A percentile compares a stretch with the other conserved stretches of the same genome.
Evolutionary conservation across 2,329 filamentous ascomycete species (phyloP).

Genomic region (Xylaria sp.): DNA sequence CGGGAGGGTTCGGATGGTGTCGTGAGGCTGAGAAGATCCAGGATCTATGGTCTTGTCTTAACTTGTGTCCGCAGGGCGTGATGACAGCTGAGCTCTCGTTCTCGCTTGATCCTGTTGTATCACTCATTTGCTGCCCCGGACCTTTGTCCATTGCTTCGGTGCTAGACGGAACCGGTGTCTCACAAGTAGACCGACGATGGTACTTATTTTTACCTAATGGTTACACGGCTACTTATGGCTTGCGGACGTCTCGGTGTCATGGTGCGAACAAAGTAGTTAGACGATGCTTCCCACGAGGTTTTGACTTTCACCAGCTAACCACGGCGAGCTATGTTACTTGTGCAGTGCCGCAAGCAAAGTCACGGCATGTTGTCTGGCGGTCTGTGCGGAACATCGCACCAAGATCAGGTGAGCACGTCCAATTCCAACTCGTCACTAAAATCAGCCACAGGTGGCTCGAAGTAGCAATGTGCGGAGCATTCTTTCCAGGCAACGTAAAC

Average conservation of each 20-base stretch:
- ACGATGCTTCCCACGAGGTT: not conserved
- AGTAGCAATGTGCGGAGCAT: constrained; percentile 18
- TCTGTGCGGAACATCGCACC: constrained; percentile 23
- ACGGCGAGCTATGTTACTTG: not conserved
- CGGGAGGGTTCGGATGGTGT: not conserved
- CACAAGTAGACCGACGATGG: too few relatives aligned
- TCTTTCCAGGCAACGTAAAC: constrained; percentile 17
- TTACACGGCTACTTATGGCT: not conserved
- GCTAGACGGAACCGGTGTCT: too few relatives aligned
- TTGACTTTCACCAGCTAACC: not conserved
- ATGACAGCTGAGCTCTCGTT: not conserved
- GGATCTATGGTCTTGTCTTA: not conserved
- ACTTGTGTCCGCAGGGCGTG: constrained; percentile 6
- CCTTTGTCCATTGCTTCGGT: not conserved
- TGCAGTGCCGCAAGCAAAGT: constrained; percentile 7
- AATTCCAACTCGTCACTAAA: constrained; percentile 10
- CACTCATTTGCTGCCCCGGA: not conserved
- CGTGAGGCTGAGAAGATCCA: constrained; percentile 4
- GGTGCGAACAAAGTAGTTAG: not conserved
- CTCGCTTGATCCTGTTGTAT: constrained; percentile 2
- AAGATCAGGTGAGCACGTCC: constrained; percentile 22
- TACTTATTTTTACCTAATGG: not conserved
- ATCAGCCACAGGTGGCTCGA: constrained; percentile 16
- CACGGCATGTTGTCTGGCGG: constrained; percentile 12
- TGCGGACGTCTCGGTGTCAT: not conserved